These are phyloP conservation scores for Coemansia sp. DNA, from an alignment of 192 early-diverging fungal species.

Conservation along the genomic window DNA sequence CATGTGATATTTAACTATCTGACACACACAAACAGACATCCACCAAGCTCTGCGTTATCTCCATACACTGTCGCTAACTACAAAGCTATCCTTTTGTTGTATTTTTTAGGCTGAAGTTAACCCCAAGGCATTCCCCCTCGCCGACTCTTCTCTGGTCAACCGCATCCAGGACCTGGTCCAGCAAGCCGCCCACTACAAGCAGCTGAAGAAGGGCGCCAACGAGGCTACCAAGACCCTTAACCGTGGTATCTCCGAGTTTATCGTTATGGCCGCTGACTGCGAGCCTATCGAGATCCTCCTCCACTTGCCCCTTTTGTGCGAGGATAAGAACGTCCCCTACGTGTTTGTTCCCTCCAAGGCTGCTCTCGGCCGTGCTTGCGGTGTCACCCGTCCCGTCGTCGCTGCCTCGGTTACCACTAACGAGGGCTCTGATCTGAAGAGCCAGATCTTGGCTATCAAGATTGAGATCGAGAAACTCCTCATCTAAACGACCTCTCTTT, in stretches of 20 bases:
- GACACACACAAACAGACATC: slow-evolving; percentile 1
- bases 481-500: slow-evolving; percentile 27
- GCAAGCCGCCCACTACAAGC: slow-evolving; percentile 99
- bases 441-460: slow-evolving; percentile 90
- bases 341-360: slow-evolving; percentile 98
- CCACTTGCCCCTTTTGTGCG: slow-evolving; percentile 96
- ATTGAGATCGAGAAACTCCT: slow-evolving; percentile 85
- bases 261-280: slow-evolving; percentile 98
- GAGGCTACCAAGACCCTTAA: slow-evolving; percentile 99
- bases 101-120: slow-evolving; percentile 34
- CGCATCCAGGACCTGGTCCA: slow-evolving; percentile 96
- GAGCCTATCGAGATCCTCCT: slow-evolving; percentile 97
- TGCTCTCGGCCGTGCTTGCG: slow-evolving; percentile 96
- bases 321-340: slow-evolving; percentile 99
- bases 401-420: slow-evolving; percentile 94
- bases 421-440: slow-evolving; percentile 93
- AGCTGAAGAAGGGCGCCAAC: slow-evolving; percentile 99
- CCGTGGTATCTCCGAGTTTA: slow-evolving; percentile 98
- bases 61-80: neutral
- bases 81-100: neutral
- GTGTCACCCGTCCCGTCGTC: slow-evolving; percentile 93
- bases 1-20: slow-evolving; percentile 37
- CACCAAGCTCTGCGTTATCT: neutral
- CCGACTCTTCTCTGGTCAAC: slow-evolving; percentile 86
- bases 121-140: slow-evolving; percentile 82